phyloP scores from a whole-genome alignment of 164 flowering plant species.

The Macadamia tetraphylla region DNA sequence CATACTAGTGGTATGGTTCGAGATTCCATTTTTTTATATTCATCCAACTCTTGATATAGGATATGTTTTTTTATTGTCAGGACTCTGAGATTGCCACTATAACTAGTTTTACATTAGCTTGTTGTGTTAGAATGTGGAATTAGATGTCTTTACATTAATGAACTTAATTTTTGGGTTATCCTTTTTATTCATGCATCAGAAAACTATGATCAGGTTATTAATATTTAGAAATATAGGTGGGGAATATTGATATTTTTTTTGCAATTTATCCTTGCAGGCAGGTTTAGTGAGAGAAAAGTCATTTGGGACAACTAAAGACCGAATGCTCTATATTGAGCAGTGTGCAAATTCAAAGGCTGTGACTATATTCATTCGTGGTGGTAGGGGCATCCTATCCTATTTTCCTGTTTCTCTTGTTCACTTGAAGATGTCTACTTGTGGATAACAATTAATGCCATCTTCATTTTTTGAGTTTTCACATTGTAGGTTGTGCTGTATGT shows the following conservation, averaged over 20 bases:
- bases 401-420: not conserved
- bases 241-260: not conserved
- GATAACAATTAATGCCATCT: not conserved
- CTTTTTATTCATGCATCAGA: no score
- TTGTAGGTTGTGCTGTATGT: no score
- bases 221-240: no score
- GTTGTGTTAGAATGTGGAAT: no score
- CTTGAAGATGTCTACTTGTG: not conserved
- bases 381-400: constrained; percentile 32
- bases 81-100: no score
- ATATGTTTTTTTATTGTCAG: no score
- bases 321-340: constrained; percentile 94
- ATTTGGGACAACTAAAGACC: constrained; percentile 96
- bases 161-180: not conserved
- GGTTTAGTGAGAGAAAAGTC: constrained; percentile 91
- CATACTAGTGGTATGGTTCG: not conserved
- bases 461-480: no score
- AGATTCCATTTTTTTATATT: no score
- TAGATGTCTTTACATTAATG: not conserved
- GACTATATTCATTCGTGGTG: constrained; percentile 85
- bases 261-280: constrained; percentile 49
- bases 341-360: constrained; percentile 97
- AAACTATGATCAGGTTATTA: not conserved
- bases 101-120: not conserved
- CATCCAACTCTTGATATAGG: no score